A percentile compares a stretch with the other conserved stretches of the same genome.
Evolutionary conservation across 257 asterid genomes (phyloP).

Genomic region (Scutellaria baicalensis): DNA sequence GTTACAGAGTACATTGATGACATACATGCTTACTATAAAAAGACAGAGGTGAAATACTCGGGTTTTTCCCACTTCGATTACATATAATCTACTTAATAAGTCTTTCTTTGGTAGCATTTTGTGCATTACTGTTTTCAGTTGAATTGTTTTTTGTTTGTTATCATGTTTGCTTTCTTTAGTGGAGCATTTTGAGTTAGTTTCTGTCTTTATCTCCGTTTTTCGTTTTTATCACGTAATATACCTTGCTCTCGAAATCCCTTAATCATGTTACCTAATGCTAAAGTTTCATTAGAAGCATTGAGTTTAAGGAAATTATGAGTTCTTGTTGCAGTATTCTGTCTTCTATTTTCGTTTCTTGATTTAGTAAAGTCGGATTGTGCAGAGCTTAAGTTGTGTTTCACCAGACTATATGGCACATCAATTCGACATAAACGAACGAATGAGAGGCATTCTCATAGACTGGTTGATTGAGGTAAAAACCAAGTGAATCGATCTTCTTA

Average conservation of each 20-base stretch:
- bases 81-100: not conserved
- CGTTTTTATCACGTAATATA: no score
- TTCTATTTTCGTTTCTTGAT: not conserved
- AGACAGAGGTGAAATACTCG: conserved; percentile 47
- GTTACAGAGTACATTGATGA: conserved; percentile 70
- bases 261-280: no score
- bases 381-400: conserved; percentile 52
- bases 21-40: conserved; percentile 47
- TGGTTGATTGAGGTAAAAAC: conserved; percentile 91
- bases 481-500: not conserved
- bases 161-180: no score
- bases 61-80: not conserved
- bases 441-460: conserved; percentile 87
- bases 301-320: no score
- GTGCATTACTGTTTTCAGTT: no score
- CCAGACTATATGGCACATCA: conserved; percentile 64
- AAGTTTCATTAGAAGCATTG: no score
- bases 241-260: no score
- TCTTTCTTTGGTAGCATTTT: not conserved
- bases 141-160: no score
- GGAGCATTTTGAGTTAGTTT: no score
- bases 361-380: conserved; percentile 7
- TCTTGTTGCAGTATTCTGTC: not conserved
- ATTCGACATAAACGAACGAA: conserved; percentile 70
- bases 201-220: no score